Evolutionary conservation across 2,329 filamentous ascomycete species (phyloP).

Genomic region (Fusarium redolens): DNA sequence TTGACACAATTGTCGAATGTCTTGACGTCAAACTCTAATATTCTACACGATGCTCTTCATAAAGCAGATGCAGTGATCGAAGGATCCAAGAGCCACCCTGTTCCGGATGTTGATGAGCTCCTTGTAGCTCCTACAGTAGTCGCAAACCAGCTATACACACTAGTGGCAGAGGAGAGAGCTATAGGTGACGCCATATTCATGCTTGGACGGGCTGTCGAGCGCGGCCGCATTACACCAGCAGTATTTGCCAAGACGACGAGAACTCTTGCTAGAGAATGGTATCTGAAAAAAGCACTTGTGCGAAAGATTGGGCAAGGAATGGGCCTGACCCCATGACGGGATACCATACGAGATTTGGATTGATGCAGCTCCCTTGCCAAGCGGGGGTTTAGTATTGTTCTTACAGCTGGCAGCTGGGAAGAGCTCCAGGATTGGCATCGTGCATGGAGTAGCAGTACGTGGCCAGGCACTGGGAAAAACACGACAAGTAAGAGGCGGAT

Average conservation of each 20-base stretch:
- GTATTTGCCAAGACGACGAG: slow-evolving; percentile 84
- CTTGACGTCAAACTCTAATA: slow-evolving; percentile 79
- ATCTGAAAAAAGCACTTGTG: slow-evolving; percentile 83
- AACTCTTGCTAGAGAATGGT: slow-evolving; percentile 81
- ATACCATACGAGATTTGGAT: slow-evolving; percentile 3
- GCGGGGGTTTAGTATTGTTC: slow-evolving; percentile 36
- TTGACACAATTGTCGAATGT: slow-evolving; percentile 77
- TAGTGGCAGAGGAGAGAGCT: slow-evolving; percentile 89
- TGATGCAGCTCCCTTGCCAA: slow-evolving; percentile 10
- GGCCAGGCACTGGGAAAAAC: slow-evolving; percentile 2
- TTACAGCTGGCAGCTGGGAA: slow-evolving; percentile 7
- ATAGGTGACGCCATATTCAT: slow-evolving; percentile 89
- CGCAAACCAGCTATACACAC: slow-evolving; percentile 88
- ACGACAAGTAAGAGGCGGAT: slow-evolving; percentile 8
- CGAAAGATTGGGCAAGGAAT: slow-evolving; percentile 82
- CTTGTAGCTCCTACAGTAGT: slow-evolving; percentile 95
- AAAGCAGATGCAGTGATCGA: slow-evolving; percentile 84
- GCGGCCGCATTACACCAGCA: slow-evolving; percentile 75
- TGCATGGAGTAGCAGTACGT: background rate
- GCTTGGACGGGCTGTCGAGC: slow-evolving; percentile 78
- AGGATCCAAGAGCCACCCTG: slow-evolving; percentile 73
- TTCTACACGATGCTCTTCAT: slow-evolving; percentile 80
- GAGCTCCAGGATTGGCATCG: slow-evolving; percentile 6
- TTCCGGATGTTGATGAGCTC: slow-evolving; percentile 87
- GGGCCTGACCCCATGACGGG: slow-evolving; percentile 64